These are phyloP conservation scores for Talaromyces marneffei DNA, from an alignment of 2,329 filamentous ascomycete genomes.

Conservation along the genomic window DNA sequence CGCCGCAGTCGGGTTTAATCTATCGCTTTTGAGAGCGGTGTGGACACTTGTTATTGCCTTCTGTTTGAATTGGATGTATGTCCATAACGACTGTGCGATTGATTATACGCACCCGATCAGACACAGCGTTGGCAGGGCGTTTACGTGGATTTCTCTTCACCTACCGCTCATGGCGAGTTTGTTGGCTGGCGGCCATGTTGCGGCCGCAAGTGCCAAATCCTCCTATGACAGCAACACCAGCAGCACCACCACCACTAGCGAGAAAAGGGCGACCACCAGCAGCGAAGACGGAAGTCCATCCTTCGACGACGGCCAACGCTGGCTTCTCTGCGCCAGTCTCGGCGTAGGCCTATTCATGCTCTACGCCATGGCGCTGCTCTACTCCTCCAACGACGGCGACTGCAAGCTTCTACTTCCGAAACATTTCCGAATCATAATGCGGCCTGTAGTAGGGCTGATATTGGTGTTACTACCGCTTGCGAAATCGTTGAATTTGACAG, in stretches of 20 bases:
- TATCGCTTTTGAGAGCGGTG: constrained; percentile 42
- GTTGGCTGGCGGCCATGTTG: constrained; percentile 45
- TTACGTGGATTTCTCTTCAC: constrained; percentile 43
- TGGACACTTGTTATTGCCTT: constrained; percentile 48
- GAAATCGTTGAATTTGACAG: constrained; percentile 26
- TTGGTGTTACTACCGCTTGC: constrained; percentile 33
- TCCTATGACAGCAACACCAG: background rate
- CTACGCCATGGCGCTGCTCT: constrained; percentile 33
- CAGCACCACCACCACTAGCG: background rate
- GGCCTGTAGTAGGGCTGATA: constrained; percentile 33
- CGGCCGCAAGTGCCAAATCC: constrained; percentile 34
- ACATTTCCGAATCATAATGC: constrained; percentile 22
- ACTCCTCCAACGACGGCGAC: constrained; percentile 34
- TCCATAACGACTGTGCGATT: constrained; percentile 45
- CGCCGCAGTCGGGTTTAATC: constrained; percentile 42
- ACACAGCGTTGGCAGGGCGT: constrained; percentile 42
- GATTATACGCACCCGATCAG: constrained; percentile 42
- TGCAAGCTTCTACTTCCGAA: constrained; percentile 30
- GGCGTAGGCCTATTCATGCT: constrained; percentile 44
- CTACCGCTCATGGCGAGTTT: constrained; percentile 43
- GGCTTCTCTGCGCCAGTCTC: constrained; percentile 45
- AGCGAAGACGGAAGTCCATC: background rate
- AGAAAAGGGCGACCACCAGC: constrained; percentile 15
- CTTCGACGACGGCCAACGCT: constrained; percentile 42
- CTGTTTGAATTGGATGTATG: constrained; percentile 48